phyloP scores from a whole-genome alignment of 2,329 filamentous ascomycete genomes.

The Apiospora sp. region DNA sequence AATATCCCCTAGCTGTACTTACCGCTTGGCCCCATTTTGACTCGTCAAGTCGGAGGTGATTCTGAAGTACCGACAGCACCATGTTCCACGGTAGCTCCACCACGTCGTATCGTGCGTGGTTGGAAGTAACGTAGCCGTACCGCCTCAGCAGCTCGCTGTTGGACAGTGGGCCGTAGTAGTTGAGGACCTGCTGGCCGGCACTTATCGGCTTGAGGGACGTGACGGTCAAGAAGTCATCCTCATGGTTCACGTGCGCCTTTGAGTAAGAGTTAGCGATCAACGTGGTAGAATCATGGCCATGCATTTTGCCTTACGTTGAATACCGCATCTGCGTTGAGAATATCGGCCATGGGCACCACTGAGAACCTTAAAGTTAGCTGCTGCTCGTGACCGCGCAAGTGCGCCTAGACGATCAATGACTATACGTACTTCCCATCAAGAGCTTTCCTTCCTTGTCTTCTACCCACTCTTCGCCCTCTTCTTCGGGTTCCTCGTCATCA shows the following conservation, averaged over 20 bases:
- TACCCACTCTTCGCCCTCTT: constrained; percentile 70
- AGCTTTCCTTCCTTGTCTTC: constrained; percentile 66
- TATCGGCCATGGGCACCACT: constrained; percentile 87
- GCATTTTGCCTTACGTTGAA: constrained; percentile 71
- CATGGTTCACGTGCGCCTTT: constrained; percentile 63
- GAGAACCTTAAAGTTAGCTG: background rate
- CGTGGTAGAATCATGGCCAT: background rate
- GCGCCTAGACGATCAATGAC: no score
- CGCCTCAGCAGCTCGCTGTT: constrained; percentile 83
- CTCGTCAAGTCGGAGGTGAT: constrained; percentile 48
- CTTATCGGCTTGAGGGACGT: constrained; percentile 73
- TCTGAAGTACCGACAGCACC: constrained; percentile 56
- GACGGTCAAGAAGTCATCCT: constrained; percentile 69
- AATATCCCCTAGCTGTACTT: constrained; percentile 34
- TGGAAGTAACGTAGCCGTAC: constrained; percentile 86
- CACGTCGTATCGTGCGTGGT: constrained; percentile 82
- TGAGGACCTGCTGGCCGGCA: constrained; percentile 80
- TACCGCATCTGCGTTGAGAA: constrained; percentile 87
- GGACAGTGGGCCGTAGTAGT: constrained; percentile 87
- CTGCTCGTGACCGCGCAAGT: background rate
- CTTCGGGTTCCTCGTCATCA: constrained; percentile 56
- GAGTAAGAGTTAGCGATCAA: background rate
- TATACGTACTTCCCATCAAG: constrained; percentile 67
- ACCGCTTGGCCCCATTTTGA: constrained; percentile 53
- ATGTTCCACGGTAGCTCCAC: constrained; percentile 75